Evolutionary conservation across 106 monocot species (phyloP), one percentile per base, ranked within the genome.

Genomic region (Gastrodia elata): DNA sequence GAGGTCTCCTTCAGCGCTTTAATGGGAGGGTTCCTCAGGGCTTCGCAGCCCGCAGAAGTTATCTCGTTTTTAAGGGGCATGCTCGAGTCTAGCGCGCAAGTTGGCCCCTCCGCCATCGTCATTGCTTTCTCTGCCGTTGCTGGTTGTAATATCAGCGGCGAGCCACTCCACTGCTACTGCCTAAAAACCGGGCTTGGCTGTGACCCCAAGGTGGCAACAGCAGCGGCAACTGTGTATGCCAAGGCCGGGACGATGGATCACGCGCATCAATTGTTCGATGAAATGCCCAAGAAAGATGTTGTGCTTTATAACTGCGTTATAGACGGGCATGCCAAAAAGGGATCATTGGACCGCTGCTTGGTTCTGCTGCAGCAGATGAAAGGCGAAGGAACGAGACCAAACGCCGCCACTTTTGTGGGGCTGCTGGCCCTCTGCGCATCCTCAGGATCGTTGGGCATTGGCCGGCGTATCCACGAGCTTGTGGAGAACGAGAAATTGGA

Each of bases 251-350:
- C 39, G 30, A 42, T 86, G 77, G 81, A 77, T 48, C 49, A 37
- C 5, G 89, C 86, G 39, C 38, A 52, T 27, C 52, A 15, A 33
- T 20, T 81, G 25, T 89, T 89, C 24, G 76, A 81, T 13, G 44
- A 68, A 20, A 70, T 76, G 34, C 36, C 59, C 14, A 30, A 30
- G 16, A 85, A 65, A 49, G 89, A 89, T 64, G 38, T 83, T 39
- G 86, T 89, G 25, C 34, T 79, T 76, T 89, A 83, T 64, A 89
- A 89, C 56, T 81, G 76, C 65, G 79, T 89, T 71, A 75, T 89
- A 2, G 83, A 86, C 65, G 89, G 81, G 22, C 86, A 83, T 41
- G 83, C 77, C 1, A 89, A 70, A 44, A 27, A 15, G 10, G 79
- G 81, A 0, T 27, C 2, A 7, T 8, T 86, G 33, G 79, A 89